Percentiles rank a stretch among this genome's conserved stretches.
Conservation (phyloP, 352 stramenopile genomes). For the Achlya hypogyna region DNA sequence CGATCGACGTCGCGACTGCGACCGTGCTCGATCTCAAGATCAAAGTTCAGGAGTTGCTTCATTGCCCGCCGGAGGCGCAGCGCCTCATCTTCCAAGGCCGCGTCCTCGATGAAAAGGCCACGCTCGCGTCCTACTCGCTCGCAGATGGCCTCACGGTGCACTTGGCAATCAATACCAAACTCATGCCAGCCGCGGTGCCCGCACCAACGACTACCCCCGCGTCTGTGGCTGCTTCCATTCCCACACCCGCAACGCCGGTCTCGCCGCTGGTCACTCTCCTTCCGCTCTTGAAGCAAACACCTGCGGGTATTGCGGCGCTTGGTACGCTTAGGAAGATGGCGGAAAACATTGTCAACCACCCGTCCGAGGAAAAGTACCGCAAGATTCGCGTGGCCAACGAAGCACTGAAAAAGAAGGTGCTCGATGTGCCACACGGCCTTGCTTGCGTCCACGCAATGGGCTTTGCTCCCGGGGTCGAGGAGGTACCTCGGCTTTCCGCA, state of each 20-base stretch:
- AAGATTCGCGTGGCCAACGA: conserved; percentile 63
- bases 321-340: conserved; percentile 76
- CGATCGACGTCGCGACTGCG: conserved; percentile 27
- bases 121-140: conserved; percentile 58
- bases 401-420: conserved; percentile 47
- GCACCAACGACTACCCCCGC: conserved; percentile 17
- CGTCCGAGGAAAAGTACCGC: conserved; percentile 68
- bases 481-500: conserved; percentile 27
- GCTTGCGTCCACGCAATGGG: conserved; percentile 57
- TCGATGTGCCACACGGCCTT: conserved; percentile 44
- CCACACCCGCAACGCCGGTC: conserved; percentile 18
- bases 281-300: conserved; percentile 46
- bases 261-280: conserved; percentile 37
- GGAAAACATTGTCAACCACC: conserved; percentile 63
- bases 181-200: conserved; percentile 24
- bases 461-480: conserved; percentile 59
- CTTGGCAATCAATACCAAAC: conserved; percentile 39
- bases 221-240: conserved; percentile 1
- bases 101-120: conserved; percentile 67
- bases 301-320: conserved; percentile 38
- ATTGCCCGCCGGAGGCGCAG: conserved; percentile 58
- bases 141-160: conserved; percentile 53
- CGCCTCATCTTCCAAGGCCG: conserved; percentile 82
- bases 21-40: conserved; percentile 65
- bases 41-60: conserved; percentile 39